Evolutionary conservation across 352 stramenopile species (phyloP).

Genomic region (Hyaloperonospora arabidopsidis): DNA sequence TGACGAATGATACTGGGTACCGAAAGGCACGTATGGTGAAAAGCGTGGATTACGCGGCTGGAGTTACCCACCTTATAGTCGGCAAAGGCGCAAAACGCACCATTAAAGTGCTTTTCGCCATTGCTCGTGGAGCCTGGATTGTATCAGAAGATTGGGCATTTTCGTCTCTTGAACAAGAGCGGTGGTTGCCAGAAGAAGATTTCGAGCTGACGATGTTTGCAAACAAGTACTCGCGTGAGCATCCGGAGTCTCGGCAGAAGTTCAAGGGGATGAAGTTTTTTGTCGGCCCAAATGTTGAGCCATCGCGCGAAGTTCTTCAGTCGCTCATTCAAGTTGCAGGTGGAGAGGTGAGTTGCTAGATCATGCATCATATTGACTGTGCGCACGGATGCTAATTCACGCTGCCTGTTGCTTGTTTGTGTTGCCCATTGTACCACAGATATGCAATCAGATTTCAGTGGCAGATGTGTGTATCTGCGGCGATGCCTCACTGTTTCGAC

Average conservation of each 20-base stretch:
- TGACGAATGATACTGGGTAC: slow-evolving; percentile 38
- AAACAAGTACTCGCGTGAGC: slow-evolving; percentile 34
- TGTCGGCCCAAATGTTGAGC: slow-evolving; percentile 62
- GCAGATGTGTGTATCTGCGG: slow-evolving; percentile 58
- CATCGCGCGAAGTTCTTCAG: slow-evolving; percentile 61
- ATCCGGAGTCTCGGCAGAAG: slow-evolving; percentile 46
- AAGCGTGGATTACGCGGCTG: slow-evolving; percentile 59
- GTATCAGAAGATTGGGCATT: slow-evolving; percentile 76
- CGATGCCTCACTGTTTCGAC: slow-evolving; percentile 52
- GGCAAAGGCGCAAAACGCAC: slow-evolving; percentile 59
- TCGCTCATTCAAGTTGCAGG: slow-evolving; percentile 68
- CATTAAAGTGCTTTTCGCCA: slow-evolving; percentile 81
- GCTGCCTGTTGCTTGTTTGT: slow-evolving; percentile 2
- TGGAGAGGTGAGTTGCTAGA: slow-evolving; percentile 41
- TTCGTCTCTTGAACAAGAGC: slow-evolving; percentile 60
- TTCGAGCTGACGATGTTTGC: slow-evolving; percentile 55
- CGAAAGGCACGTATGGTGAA: slow-evolving; percentile 73
- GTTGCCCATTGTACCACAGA: slow-evolving; percentile 24
- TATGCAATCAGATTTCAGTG: slow-evolving; percentile 68
- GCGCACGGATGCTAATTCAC: not conserved
- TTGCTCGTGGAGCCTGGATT: slow-evolving; percentile 74
- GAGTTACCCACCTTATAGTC: slow-evolving; percentile 72
- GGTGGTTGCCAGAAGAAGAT: slow-evolving; percentile 60
- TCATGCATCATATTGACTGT: not conserved
- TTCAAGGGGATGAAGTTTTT: slow-evolving; percentile 64